phyloP scores from a whole-genome alignment of 768 basidiomycete species.

The Leccinum subgranulosum region DNA sequence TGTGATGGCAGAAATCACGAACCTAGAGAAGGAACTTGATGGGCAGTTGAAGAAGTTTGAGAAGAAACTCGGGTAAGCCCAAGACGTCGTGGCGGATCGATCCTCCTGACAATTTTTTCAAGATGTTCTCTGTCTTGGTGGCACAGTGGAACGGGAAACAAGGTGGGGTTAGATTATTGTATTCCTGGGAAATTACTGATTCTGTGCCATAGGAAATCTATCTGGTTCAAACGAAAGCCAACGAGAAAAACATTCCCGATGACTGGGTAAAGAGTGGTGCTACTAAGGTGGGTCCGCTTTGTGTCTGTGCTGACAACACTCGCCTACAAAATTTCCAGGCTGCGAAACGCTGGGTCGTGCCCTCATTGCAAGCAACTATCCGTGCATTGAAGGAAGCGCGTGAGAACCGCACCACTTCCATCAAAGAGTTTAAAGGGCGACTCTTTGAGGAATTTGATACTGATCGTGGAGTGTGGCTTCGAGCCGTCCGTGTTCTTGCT shows the following conservation, averaged over 20 bases:
- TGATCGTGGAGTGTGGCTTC: slow-evolving; percentile 78
- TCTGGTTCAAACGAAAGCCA: slow-evolving; percentile 69
- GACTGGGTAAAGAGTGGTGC: slow-evolving; percentile 79
- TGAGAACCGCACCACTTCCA: slow-evolving; percentile 75
- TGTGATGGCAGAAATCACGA: slow-evolving; percentile 65
- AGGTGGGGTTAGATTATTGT: slow-evolving; percentile 41
- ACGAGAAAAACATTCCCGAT: slow-evolving; percentile 64
- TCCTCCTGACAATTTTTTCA: slow-evolving; percentile 22
- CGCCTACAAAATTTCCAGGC: slow-evolving; percentile 41
- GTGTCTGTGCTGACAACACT: background rate
- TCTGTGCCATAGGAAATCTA: slow-evolving; percentile 74
- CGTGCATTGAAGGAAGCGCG: slow-evolving; percentile 89
- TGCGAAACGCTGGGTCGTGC: slow-evolving; percentile 73
- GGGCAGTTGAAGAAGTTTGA: slow-evolving; percentile 60
- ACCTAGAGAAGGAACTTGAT: slow-evolving; percentile 72
- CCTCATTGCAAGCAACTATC: slow-evolving; percentile 65
- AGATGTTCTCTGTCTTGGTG: slow-evolving; percentile 56
- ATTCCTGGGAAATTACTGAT: background rate
- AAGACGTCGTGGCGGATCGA: slow-evolving; percentile 4
- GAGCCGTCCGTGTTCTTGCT: slow-evolving; percentile 80
- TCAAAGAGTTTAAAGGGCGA: slow-evolving; percentile 80
- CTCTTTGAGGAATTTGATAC: slow-evolving; percentile 79
- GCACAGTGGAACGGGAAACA: slow-evolving; percentile 82
- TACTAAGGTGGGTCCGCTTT: slow-evolving; percentile 60
- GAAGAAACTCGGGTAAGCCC: slow-evolving; percentile 60